phyloP scores from a whole-genome alignment of 164 flowering plant species.

The Magnolia kwangsiensis region DNA sequence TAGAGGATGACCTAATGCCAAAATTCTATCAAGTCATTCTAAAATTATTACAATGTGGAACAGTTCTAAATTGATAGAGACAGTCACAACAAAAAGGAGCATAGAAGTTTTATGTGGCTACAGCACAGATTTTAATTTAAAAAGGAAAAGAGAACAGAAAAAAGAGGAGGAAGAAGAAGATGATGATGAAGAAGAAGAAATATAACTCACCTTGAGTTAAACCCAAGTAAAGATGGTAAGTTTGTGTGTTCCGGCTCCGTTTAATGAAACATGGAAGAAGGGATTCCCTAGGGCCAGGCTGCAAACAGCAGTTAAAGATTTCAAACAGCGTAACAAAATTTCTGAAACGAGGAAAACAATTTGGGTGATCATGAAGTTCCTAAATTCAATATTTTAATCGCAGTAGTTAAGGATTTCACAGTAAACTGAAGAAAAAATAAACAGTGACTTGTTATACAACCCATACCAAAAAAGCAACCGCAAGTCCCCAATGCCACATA shows the following conservation, averaged over 20 bases:
- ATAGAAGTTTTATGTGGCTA: not conserved
- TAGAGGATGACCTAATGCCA: not conserved
- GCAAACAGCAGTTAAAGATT: slow-evolving; percentile 19
- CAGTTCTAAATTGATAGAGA: not conserved
- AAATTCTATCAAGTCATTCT: not conserved
- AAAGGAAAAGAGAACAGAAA: too few relatives aligned
- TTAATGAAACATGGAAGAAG: slow-evolving; percentile 79
- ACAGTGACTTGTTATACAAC: not conserved
- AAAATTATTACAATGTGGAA: not conserved
- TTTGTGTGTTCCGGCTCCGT: slow-evolving; percentile 56
- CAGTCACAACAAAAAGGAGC: too few relatives aligned
- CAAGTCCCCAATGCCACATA: not conserved
- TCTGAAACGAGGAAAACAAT: not conserved
- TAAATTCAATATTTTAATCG: not conserved
- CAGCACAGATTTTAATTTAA: not conserved
- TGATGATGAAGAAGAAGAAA: not conserved
- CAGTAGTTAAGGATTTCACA: not conserved
- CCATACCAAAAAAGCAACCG: not conserved
- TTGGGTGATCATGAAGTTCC: not conserved
- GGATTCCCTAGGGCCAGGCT: slow-evolving; percentile 88
- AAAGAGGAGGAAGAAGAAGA: not conserved
- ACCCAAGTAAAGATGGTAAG: slow-evolving; percentile 68
- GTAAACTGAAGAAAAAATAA: not conserved
- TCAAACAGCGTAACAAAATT: not conserved
- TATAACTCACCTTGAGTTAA: slow-evolving; percentile 57